A percentile compares a stretch with the other conserved stretches of the same genome.
Conservation (phyloP, 768 basidiomycete genomes). For the Lentinula aciculospora region DNA sequence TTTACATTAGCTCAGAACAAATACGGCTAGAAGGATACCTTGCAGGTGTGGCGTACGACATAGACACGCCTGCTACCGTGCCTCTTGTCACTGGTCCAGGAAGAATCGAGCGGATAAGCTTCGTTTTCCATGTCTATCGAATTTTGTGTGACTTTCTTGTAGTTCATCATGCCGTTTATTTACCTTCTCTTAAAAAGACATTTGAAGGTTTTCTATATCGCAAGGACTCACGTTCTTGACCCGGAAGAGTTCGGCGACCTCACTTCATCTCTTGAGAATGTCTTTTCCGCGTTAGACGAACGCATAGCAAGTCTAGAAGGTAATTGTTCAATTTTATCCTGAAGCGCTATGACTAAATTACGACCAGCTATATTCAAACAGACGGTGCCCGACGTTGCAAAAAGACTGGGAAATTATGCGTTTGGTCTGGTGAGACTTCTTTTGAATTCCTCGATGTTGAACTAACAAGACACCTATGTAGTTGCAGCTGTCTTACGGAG, state of each 20-base stretch:
- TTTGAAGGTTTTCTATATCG: conserved; percentile 24
- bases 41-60: conserved; percentile 20
- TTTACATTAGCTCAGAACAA: conserved; percentile 20
- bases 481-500: not conserved
- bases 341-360: no score
- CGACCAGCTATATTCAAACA: conserved; percentile 16
- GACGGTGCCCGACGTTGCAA: conserved; percentile 10
- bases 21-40: conserved; percentile 19
- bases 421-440: conserved; percentile 14
- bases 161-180: conserved; percentile 29
- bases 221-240: conserved; percentile 18
- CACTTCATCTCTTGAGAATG: conserved; percentile 13
- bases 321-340: conserved; percentile 7
- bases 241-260: conserved; percentile 20
- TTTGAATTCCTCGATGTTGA: not conserved
- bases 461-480: not conserved
- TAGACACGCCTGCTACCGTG: conserved; percentile 24
- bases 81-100: conserved; percentile 24
- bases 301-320: conserved; percentile 20
- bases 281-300: conserved; percentile 14
- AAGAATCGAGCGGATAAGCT: conserved; percentile 27
- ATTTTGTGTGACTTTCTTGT: not conserved
- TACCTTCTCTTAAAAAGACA: conserved; percentile 27
- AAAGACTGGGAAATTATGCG: conserved; percentile 13
- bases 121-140: not conserved